Conservation (phyloP, 371 early-diverging fungal species). For the Encephalitozoon cuniculi region DNA sequence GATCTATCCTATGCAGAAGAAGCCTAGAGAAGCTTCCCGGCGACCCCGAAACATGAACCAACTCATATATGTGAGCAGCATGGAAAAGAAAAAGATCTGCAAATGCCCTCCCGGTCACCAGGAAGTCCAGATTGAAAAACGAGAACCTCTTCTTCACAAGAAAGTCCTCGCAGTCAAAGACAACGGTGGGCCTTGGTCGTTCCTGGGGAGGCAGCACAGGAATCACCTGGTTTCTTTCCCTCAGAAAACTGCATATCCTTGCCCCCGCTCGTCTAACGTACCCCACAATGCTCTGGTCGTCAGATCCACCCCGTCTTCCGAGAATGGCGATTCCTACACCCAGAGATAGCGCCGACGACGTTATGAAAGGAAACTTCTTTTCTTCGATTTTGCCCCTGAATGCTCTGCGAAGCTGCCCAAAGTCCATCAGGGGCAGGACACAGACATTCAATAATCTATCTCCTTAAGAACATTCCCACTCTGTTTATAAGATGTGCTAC, state of each 20-base stretch:
- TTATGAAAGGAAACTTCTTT: not conserved
- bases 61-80: constrained; percentile 21
- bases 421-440: not conserved
- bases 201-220: not conserved
- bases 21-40: not conserved
- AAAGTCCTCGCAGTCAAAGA: constrained; percentile 11
- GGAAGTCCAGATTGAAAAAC: not conserved
- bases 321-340: not conserved
- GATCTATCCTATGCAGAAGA: constrained; percentile 10
- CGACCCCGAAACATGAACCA: constrained; percentile 11
- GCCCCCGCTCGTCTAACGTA: not conserved
- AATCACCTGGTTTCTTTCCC: not conserved
- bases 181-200: not conserved
- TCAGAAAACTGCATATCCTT: not conserved
- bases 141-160: constrained; percentile 16
- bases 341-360: not conserved
- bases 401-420: not conserved
- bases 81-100: constrained; percentile 35
- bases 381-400: not conserved
- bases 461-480: not conserved
- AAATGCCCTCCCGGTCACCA: not conserved
- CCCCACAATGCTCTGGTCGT: not conserved
- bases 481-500: not conserved
- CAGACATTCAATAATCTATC: not conserved
- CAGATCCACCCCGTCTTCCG: not conserved